phyloP scores from a whole-genome alignment of 2,329 filamentous ascomycete genomes.

The Rhytidhysteron rufulum region DNA sequence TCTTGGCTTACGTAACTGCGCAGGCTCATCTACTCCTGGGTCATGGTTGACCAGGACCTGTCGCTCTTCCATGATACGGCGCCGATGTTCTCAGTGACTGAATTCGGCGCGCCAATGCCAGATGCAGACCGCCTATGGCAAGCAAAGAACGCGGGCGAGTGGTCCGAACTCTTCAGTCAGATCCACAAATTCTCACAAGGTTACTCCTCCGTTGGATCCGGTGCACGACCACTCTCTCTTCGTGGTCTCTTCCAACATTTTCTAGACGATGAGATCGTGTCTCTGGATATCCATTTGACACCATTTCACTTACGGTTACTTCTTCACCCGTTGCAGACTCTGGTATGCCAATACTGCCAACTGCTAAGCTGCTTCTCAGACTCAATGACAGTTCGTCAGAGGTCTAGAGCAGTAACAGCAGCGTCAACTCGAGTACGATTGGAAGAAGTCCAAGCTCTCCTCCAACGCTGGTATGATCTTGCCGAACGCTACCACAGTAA shows the following conservation, averaged over 20 bases:
- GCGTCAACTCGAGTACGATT: constrained; percentile 58
- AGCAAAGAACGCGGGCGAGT: constrained; percentile 55
- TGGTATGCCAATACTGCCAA: constrained; percentile 63
- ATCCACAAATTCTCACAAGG: constrained; percentile 54
- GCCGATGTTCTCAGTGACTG: constrained; percentile 61
- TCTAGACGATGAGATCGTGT: constrained; percentile 59
- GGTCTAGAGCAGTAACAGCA: constrained; percentile 52
- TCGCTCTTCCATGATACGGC: constrained; percentile 62
- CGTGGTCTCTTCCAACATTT: constrained; percentile 66
- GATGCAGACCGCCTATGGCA: constrained; percentile 62
- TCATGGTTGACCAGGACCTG: constrained; percentile 70
- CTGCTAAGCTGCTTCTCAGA: constrained; percentile 64
- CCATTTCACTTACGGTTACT: constrained; percentile 62
- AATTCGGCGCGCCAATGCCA: constrained; percentile 63
- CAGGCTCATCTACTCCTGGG: constrained; percentile 71
- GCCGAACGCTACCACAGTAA: constrained; percentile 53
- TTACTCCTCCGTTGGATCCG: constrained; percentile 52
- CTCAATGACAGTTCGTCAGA: constrained; percentile 43
- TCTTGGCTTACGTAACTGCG: constrained; percentile 14
- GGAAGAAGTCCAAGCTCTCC: constrained; percentile 60
- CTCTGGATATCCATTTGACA: constrained; percentile 48
- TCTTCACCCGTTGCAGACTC: constrained; percentile 63
- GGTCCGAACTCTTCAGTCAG: constrained; percentile 58
- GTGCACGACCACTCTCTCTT: constrained; percentile 55
- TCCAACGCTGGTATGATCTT: constrained; percentile 66